Evolutionary conservation across 2,329 filamentous ascomycete species (phyloP).

Genomic region (Aspergillus sp.): DNA sequence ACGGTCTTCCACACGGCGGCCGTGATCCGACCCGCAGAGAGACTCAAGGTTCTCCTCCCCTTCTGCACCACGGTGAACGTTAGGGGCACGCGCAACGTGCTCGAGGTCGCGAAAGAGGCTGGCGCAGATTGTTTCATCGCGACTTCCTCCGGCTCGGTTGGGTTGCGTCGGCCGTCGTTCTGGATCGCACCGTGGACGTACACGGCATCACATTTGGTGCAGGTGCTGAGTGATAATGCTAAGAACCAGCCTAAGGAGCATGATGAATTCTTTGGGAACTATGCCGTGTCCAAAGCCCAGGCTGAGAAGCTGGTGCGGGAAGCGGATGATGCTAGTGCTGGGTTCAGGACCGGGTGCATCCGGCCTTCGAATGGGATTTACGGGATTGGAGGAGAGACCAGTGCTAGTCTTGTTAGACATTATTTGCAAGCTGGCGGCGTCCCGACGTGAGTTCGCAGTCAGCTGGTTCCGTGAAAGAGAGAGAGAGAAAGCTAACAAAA

Average conservation of each 20-base stretch:
- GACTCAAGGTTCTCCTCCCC: conserved; percentile 39
- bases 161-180: conserved; percentile 35
- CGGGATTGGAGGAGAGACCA: conserved; percentile 39
- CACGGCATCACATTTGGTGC: conserved; percentile 35
- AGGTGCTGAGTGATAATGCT: conserved; percentile 38
- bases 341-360: conserved; percentile 48
- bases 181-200: conserved; percentile 40
- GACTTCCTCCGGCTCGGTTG: conserved; percentile 46
- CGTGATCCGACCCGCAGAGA: conserved; percentile 45
- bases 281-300: conserved; percentile 45
- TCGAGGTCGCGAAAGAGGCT: conserved; percentile 39
- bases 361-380: conserved; percentile 49
- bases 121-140: conserved; percentile 46
- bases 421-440: conserved; percentile 33
- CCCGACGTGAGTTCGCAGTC: conserved; percentile 22
- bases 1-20: conserved; percentile 54
- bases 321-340: conserved; percentile 26
- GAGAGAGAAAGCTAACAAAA: not conserved
- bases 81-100: conserved; percentile 42
- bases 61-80: conserved; percentile 45
- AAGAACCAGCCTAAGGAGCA: conserved; percentile 34
- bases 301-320: conserved; percentile 45
- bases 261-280: conserved; percentile 41
- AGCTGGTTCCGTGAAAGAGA: not conserved
- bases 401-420: conserved; percentile 29